Evolutionary conservation across 164 flowering plant genomes (phyloP), one percentile per base, ranked within the genome.

Genomic region (Platanus orientalis): DNA sequence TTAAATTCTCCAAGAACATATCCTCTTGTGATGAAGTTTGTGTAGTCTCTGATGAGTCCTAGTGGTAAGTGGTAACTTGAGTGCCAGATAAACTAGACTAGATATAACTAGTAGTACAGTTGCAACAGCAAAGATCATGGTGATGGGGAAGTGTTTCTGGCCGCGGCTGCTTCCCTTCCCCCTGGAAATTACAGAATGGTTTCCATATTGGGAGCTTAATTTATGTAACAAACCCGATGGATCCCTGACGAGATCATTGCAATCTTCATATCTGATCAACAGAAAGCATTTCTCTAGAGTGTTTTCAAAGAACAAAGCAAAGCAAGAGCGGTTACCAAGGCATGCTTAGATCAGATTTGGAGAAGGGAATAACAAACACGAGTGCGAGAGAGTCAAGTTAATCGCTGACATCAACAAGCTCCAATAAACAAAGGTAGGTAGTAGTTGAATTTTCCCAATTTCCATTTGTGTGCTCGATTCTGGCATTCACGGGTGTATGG

Each of bases 241-340:
- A 69, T n/a, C 48, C 56, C 26, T 21, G 48, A 9, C 54, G 61
- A 39, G 78, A 6, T 44, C 59, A 66, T 61, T 74, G 79, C 54
- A 81, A 70, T 64, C 77, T 82, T 66, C 89, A 86, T 25, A 84
- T 56, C 54, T 69, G 65, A 49, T 78, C 81, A 82, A 82, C 70
- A 78, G 30, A 63, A 61, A 80, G 74, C 89, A 84, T 40, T 49
- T 69, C 4, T 76, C 54, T 3, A 83, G 66, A 30, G 57, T 71
- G 12, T 70, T 68, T 9, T 80, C 75, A 49, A 70, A 82, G 74
- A 82, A 80, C 69, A 82, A 69, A 10, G 58, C 80, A 53, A 52
- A 49, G 66, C 89, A 84, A 0, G 89, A 80, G 63, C 89, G 82
- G 63, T 79, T 82, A 26, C 54, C 47, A 29, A 62, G 63, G 64